Percentiles rank a stretch among this genome's conserved stretches.
Evolutionary conservation across 441 rosid species (phyloP).

Genomic region (Metrosideros polymorpha): DNA sequence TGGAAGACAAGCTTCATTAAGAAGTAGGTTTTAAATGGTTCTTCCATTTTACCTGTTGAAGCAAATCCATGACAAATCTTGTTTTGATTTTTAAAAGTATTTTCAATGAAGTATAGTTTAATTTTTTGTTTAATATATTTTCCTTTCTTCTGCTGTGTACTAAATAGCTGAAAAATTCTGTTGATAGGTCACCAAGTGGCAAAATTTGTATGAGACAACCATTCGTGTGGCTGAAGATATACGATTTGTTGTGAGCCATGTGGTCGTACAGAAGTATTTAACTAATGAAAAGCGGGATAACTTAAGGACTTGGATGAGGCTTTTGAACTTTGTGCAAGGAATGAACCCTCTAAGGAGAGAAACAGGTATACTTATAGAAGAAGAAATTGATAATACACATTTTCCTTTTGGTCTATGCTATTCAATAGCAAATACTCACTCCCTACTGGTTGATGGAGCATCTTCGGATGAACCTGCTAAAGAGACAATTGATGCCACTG

Average conservation of each 20-base stretch:
- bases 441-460: conserved; percentile 73
- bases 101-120: background rate
- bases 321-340: conserved; percentile 86
- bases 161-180: conserved; percentile 12
- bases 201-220: conserved; percentile 46
- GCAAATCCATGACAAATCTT: background rate
- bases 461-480: conserved; percentile 43
- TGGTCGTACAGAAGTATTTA: conserved; percentile 57
- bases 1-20: background rate
- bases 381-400: conserved; percentile 58
- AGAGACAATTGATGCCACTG: conserved; percentile 25
- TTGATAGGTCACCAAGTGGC: conserved; percentile 71
- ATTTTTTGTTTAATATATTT: background rate
- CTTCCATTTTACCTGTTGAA: background rate
- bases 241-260: conserved; percentile 83
- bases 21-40: background rate
- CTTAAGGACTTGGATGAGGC: conserved; percentile 71
- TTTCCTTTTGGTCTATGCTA: conserved; percentile 59
- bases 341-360: conserved; percentile 88
- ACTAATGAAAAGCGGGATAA: conserved; percentile 52
- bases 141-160: conserved; percentile 1
- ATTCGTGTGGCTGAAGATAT: conserved; percentile 78
- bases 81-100: background rate
- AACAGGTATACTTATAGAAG: conserved; percentile 63
- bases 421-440: conserved; percentile 61